Evolutionary conservation across 2,329 filamentous ascomycete genomes (phyloP), one percentile per base, ranked within the genome.

Genomic region (Zymoseptoria crescenta): DNA sequence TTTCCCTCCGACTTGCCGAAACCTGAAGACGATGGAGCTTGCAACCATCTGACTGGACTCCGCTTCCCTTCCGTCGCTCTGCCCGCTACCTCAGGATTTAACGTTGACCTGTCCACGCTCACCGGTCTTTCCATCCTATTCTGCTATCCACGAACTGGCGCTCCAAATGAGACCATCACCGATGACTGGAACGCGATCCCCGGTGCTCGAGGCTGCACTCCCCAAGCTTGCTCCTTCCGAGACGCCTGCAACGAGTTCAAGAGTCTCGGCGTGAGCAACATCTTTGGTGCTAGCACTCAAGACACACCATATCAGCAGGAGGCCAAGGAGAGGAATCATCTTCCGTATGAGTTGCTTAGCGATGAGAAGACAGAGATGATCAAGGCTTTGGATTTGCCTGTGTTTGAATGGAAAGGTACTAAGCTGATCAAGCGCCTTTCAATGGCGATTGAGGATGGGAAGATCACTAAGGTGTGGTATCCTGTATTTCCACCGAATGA

Each of bases 161-260:
- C 70, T 1, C 74, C 73, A 10, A 66, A 71, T 59, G 74, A 78
- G 60, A 71, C 64, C 1, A 71, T 77, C n/a, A 70, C 74, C 50
- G 69, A 74, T 28, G 67, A 70, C 10, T 77, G 74, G 75, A 74
- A 77, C 64, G 61, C 68, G 16, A 77, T 77, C 56, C 75, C 75
- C 4, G 75, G 76, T 28, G 76, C 76, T 7, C 67, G 75, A 58
- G 76, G 75, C 56, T 78, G 75, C 65, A 77, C 76, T 13, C 74
- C 75, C 5, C 75, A 77, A 68, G 75, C 75, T 13, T 77, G 76
- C 65, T 73, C 72, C 9, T 78, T 78, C 68, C 72, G 74, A 24
- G 74, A 77, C 62, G 60, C 62, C 3, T 62, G 67, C 1, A 53
- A 66, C 3, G 67, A 72, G 9, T 66, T 76, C 16, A 54, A 61